Base-by-base conservation (phyloP, 352 stramenopile genomes). In the Albugo candida region DNA sequence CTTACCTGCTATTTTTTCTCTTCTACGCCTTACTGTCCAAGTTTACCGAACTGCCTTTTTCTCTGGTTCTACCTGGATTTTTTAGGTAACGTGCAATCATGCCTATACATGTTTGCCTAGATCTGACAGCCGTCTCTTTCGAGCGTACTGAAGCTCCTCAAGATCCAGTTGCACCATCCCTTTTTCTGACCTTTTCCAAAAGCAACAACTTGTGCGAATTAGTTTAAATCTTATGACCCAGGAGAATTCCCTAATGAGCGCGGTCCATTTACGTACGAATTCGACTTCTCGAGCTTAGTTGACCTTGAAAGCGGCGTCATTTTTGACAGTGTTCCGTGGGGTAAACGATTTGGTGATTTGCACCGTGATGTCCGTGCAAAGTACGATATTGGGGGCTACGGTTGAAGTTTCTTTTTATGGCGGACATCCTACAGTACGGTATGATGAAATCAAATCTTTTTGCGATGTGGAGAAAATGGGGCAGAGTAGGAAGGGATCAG, bases 121-220 rank as follows among this genome's bases (percentile, higher is more conserved):
- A n/a, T n/a, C n/a, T n/a, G n/a, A n/a, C n/a, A n/a, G n/a, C n/a
- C n/a, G n/a, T n/a, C n/a, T n/a, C n/a, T n/a, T n/a, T n/a, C n/a
- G n/a, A n/a, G n/a, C n/a, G n/a, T n/a, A n/a, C 54, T 49, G 8
- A 67, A 81, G 27, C 70, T 83, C 40, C 83, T 81, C 51, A 19
- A 57, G 0, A 56, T 52, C 5, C 72, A 84, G 54, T 46, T 80
- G 49, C 83, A 84, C 51, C 72, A 31, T 84, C 67, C 11, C 72
- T 12, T 55, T 81, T 13, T 83, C 81, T 36, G 72, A 67, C 10
- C 70, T 65, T 0, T 80, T 81, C 18, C 67, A 81, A 45, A 60
- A 74, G 39, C 66, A 83, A 34, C 61, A 81, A 40, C 42, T 78
- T 10, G 24, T 44, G 5, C 60, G 64, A 13, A 65, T 75, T 1